Base-by-base conservation (phyloP, 2,329 filamentous ascomycete genomes). In the Sporothrix dimorphospora region DNA sequence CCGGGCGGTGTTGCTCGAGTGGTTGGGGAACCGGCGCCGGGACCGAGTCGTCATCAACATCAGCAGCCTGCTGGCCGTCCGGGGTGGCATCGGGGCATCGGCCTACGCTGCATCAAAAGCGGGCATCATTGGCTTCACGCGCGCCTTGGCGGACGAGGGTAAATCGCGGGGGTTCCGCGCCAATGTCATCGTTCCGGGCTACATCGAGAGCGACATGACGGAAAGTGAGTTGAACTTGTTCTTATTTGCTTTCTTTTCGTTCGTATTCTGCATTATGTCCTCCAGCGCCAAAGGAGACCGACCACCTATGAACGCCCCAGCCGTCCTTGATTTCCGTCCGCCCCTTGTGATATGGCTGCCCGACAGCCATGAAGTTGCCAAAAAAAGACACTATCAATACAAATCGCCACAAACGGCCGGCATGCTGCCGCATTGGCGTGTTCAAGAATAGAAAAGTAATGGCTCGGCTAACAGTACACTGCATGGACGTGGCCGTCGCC, bases 21-120 rank as follows among this genome's bases (percentile, higher is more conserved):
- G 75, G 75, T 4, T 74, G 3, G 51, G 40, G 27, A 69, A 55
- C 16, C 71, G 66, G 45, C 27, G 16, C 42, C 57, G n/a, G 11
- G 75, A 76, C 72, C 70, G 72, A 8, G 92, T 89, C 77, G 94
- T 97, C 74, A 90, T 97, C 80, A 97, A 97, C 78, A 83, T 97
- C 27, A 90, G 92, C 0, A 95, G 92, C 65, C 82, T 97, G 40
- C 86, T 97, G 61, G 94, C 90, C 0, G 78, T 86, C 1, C 90
- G 90, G 72, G 91, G 90, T 0, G 92, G 91, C 0, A 84, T 84
- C 1, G 94, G 94, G 9, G 75, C 91, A 4, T 87, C 91, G 1
- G 88, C 89, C 0, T 97, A 96, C 78, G 90, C 92, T 4, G 92
- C 93, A 3, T 91, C 90, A 57, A 97, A 97, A 79, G 93, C 94